Conservation (phyloP, 768 basidiomycete species). For the Boletus bicolor region DNA sequence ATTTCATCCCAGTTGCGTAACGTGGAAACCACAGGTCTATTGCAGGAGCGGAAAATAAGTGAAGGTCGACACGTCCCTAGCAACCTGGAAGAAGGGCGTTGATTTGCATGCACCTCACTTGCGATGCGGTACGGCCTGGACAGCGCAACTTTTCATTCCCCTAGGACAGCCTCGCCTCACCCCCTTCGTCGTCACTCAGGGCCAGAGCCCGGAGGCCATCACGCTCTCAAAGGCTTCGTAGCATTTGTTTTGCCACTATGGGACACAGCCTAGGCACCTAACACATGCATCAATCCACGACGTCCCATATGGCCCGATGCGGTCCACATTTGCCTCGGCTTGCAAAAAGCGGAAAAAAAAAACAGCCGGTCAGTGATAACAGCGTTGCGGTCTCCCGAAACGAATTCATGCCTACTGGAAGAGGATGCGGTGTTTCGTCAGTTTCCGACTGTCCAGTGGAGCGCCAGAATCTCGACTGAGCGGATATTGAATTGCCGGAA, state of each 20-base stretch:
- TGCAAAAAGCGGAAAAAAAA: neutral
- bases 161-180: slow-evolving; percentile 22
- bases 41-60: slow-evolving; percentile 21
- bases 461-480: slow-evolving; percentile 32
- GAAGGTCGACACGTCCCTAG: slow-evolving; percentile 7
- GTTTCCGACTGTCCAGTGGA: slow-evolving; percentile 14
- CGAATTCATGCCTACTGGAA: slow-evolving; percentile 17
- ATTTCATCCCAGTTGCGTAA: slow-evolving; percentile 22
- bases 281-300: slow-evolving; percentile 20
- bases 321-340: neutral
- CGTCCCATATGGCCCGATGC: slow-evolving; percentile 8
- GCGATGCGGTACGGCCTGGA: slow-evolving; percentile 7
- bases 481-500: slow-evolving; percentile 32
- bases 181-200: slow-evolving; percentile 1
- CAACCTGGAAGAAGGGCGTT: slow-evolving; percentile 8
- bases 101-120: slow-evolving; percentile 21
- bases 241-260: slow-evolving; percentile 9
- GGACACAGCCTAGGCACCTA: slow-evolving; percentile 8
- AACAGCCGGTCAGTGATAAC: slow-evolving; percentile 4
- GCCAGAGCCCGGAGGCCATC: slow-evolving; percentile 3
- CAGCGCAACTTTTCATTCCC: slow-evolving; percentile 20
- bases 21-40: slow-evolving; percentile 18
- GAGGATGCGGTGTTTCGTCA: slow-evolving; percentile 12
- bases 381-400: slow-evolving; percentile 4
- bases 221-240: slow-evolving; percentile 6